A percentile compares a stretch with the other conserved stretches of the same genome.
Evolutionary conservation across 441 rosid species (phyloP).

Genomic region (Erodium trifolium): DNA sequence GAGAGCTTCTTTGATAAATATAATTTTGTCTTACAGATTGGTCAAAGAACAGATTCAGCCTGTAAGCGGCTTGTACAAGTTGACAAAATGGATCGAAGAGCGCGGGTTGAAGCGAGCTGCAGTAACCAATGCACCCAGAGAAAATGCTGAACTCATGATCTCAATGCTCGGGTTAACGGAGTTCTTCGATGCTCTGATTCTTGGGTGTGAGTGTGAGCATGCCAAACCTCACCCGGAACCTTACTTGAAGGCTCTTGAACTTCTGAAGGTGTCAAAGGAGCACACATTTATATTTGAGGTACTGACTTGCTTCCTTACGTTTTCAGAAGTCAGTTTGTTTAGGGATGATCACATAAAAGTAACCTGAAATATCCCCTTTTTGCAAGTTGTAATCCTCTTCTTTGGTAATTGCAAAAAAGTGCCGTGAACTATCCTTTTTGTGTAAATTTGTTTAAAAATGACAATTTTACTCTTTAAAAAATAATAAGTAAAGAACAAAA

Average conservation of each 20-base stretch:
- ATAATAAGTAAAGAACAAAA: no score
- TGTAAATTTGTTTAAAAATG: no score
- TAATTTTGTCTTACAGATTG: constrained; percentile 36
- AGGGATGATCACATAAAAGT: no score
- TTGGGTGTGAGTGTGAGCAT: constrained; percentile 69
- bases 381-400: no score
- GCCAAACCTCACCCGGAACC: constrained; percentile 85
- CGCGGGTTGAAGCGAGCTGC: constrained; percentile 80
- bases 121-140: constrained; percentile 85
- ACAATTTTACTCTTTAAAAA: no score
- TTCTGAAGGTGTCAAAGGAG: constrained; percentile 69
- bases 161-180: constrained; percentile 63
- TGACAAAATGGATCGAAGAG: constrained; percentile 83
- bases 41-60: constrained; percentile 51
- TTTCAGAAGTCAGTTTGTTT: not conserved
- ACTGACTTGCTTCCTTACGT: not conserved
- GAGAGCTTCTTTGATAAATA: no score
- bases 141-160: constrained; percentile 78
- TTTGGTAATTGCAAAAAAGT: no score
- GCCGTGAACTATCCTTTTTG: no score
- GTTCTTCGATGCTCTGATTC: constrained; percentile 60
- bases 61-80: constrained; percentile 50
- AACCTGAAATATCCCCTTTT: no score
- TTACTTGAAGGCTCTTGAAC: constrained; percentile 72
- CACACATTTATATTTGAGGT: constrained; percentile 75